phyloP scores from a whole-genome alignment of 2,329 filamentous ascomycete genomes.

The Aspergillaceae sp. region DNA sequence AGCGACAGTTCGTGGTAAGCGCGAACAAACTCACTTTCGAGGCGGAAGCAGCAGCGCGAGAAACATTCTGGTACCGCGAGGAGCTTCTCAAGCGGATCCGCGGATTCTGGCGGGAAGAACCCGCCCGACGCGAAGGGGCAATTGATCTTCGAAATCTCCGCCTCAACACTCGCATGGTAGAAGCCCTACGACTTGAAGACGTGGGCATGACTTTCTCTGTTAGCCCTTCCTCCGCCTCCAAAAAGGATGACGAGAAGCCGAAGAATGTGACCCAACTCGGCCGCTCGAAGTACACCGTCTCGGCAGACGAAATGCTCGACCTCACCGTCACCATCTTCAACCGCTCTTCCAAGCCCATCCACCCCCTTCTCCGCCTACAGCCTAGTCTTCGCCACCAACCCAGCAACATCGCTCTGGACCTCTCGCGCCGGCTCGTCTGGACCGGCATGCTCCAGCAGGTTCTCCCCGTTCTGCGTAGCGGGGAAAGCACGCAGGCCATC shows the following conservation, averaged over 20 bases:
- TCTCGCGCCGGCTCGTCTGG: constrained; percentile 74
- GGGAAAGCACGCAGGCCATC: constrained; percentile 51
- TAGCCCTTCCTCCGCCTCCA: constrained; percentile 19
- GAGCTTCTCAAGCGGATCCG: constrained; percentile 62
- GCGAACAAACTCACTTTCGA: constrained; percentile 70
- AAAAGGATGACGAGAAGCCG: constrained; percentile 8
- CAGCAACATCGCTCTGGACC: constrained; percentile 64
- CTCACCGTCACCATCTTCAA: constrained; percentile 67
- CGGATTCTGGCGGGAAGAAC: constrained; percentile 62
- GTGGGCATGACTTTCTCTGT: constrained; percentile 53
- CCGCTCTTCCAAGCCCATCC: constrained; percentile 57
- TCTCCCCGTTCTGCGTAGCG: constrained; percentile 54
- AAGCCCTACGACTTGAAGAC: constrained; percentile 73
- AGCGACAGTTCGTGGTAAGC: constrained; percentile 87
- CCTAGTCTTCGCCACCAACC: constrained; percentile 68
- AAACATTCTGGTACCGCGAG: constrained; percentile 88
- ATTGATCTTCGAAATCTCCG: constrained; percentile 71
- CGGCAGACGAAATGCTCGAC: constrained; percentile 57
- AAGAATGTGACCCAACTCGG: constrained; percentile 31
- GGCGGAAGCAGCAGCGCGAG: constrained; percentile 64
- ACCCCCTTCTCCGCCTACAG: constrained; percentile 65
- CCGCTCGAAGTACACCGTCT: constrained; percentile 39
- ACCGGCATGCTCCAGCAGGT: constrained; percentile 74
- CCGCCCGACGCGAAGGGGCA: constrained; percentile 51
- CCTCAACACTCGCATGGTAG: constrained; percentile 69